phyloP scores from a whole-genome alignment of 2,329 filamentous ascomycete species.

The Arthroderma sp. region DNA sequence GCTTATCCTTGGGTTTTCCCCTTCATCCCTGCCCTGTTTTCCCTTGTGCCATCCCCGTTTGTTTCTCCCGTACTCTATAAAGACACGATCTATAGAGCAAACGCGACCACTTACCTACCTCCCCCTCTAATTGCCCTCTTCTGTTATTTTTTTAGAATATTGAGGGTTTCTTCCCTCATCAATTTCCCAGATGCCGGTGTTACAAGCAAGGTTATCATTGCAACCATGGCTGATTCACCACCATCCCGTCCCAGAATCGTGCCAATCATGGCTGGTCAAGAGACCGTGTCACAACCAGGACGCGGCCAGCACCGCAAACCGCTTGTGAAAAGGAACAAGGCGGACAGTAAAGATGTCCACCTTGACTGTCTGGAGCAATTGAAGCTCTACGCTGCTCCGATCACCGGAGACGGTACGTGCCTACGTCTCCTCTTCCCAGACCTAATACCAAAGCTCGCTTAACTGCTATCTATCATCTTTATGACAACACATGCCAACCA shows the following conservation, averaged over 20 bases:
- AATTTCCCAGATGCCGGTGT: conserved; percentile 17
- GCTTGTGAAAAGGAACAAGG: conserved; percentile 9
- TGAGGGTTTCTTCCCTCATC: too few relatives aligned
- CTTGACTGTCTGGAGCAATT: conserved; percentile 38
- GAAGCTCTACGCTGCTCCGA: conserved; percentile 47
- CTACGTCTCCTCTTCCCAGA: conserved; percentile 9
- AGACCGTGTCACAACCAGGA: conserved; percentile 13
- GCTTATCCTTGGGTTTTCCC: too few relatives aligned
- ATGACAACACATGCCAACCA: neutral
- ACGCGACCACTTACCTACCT: too few relatives aligned
- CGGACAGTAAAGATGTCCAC: conserved; percentile 18
- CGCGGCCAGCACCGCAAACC: conserved; percentile 6
- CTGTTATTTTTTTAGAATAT: too few relatives aligned
- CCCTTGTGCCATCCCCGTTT: too few relatives aligned
- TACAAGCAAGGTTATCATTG: conserved; percentile 17
- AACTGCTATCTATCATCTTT: neutral
- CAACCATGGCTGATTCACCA: conserved; percentile 26
- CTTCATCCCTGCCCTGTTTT: too few relatives aligned
- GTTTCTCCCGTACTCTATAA: too few relatives aligned
- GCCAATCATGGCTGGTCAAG: conserved; percentile 24
- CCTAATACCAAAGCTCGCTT: neutral
- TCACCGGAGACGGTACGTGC: conserved; percentile 49
- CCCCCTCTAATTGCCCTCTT: too few relatives aligned
- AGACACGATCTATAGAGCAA: too few relatives aligned
- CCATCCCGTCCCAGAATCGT: conserved; percentile 29